These are phyloP conservation scores for Trichosporon sp. DNA, from an alignment of 1,284 basidiomycete species.

Conservation along the genomic window DNA sequence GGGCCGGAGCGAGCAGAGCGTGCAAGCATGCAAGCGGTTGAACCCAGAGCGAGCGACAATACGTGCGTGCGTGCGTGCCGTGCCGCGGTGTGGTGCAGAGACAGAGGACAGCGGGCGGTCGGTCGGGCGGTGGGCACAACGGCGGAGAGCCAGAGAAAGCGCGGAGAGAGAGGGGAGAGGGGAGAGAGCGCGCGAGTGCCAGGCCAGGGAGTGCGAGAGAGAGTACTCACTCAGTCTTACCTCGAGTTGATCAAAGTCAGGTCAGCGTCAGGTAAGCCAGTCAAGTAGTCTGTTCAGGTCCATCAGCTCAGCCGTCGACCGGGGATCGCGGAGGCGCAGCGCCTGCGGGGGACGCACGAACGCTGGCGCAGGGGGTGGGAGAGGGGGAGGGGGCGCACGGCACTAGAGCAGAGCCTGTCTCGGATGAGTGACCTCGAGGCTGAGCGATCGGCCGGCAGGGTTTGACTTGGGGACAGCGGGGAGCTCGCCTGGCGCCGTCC, in stretches of 20 bases:
- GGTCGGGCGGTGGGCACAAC: no score
- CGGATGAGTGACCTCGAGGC: conserved; percentile 1
- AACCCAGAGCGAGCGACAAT: no score
- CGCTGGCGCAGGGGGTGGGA: no score
- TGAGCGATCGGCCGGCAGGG: conserved; percentile 2
- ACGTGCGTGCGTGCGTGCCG: not conserved
- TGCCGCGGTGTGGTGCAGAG: no score
- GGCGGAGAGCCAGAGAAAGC: no score
- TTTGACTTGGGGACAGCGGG: not conserved
- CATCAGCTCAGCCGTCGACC: not conserved
- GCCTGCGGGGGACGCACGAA: not conserved
- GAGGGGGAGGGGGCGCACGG: no score
- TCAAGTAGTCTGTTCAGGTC: no score
- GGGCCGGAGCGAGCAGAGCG: conserved; percentile 1
- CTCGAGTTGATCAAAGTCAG: not conserved
- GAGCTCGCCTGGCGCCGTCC: no score
- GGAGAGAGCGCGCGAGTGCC: not conserved
- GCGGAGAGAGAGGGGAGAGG: not conserved
- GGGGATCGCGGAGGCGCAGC: not conserved
- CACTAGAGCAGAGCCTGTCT: conserved; percentile 1
- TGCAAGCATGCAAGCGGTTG: no score
- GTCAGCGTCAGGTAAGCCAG: not conserved
- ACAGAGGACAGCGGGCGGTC: no score
- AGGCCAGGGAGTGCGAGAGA: no score
- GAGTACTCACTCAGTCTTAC: not conserved